A percentile compares a stretch with the other conserved stretches of the same genome.
phyloP scores from a whole-genome alignment of 129 eudicot genomes.

The Logfia minima region DNA sequence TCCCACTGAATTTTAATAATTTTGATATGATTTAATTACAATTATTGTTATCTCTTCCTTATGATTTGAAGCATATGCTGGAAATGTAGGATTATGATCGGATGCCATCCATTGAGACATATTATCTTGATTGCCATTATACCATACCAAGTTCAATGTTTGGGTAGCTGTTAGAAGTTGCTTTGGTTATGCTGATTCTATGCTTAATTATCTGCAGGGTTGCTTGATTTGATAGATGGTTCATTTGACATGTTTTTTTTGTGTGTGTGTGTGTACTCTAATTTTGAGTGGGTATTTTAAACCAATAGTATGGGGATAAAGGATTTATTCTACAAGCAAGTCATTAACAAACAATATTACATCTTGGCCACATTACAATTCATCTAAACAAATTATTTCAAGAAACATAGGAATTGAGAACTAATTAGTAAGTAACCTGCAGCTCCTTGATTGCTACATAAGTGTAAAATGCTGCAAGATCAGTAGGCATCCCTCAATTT shows the following conservation, averaged over 20 bases:
- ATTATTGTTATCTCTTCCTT: not conserved
- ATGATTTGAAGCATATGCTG: not conserved
- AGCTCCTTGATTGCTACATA: not conserved
- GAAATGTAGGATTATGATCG: not conserved
- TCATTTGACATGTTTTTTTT: not conserved
- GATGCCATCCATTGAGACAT: not conserved
- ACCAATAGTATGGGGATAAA: no score
- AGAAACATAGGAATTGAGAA: not conserved
- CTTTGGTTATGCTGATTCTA: not conserved
- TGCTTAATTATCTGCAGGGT: not conserved
- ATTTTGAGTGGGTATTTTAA: no score
- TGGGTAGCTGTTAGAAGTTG: not conserved
- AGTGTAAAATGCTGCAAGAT: not conserved
- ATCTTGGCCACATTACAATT: not conserved
- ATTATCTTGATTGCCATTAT: not conserved
- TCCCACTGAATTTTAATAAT: not conserved
- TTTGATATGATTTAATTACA: not conserved
- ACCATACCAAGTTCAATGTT: not conserved
- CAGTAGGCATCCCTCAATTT: not conserved
- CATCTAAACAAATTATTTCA: not conserved
- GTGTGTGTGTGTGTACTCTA: not conserved
- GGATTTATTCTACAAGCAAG: no score
- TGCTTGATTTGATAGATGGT: not conserved
- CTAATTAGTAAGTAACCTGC: not conserved
- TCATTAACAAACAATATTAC: not conserved